phyloP scores from a whole-genome alignment of 306 rosid species.

The Cicer chorassanicum region DNA sequence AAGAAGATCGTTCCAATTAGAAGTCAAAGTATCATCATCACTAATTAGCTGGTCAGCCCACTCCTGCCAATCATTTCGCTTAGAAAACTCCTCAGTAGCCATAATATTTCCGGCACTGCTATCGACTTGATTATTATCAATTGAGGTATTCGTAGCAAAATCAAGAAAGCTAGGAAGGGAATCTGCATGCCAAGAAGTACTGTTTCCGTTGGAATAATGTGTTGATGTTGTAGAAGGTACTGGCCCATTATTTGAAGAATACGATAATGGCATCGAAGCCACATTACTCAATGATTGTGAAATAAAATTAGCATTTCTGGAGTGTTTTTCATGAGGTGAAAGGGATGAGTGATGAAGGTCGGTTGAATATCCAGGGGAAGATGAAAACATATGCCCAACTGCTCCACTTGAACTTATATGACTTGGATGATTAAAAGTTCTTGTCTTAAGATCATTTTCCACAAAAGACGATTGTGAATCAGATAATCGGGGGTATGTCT shows the following conservation, averaged over 20 bases:
- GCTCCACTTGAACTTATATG: constrained; percentile 68
- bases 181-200: constrained; percentile 75
- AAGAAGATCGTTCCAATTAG: constrained; percentile 89
- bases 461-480: constrained; percentile 66
- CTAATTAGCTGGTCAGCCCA: constrained; percentile 95
- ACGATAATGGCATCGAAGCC: constrained; percentile 58
- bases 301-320: constrained; percentile 63
- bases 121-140: constrained; percentile 69
- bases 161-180: constrained; percentile 76
- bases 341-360: constrained; percentile 83
- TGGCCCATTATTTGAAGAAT: constrained; percentile 63
- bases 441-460: constrained; percentile 64
- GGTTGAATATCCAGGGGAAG: constrained; percentile 81
- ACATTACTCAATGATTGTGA: constrained; percentile 58
- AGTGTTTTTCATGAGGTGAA: constrained; percentile 66
- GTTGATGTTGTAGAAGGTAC: constrained; percentile 58
- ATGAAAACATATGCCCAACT: constrained; percentile 85
- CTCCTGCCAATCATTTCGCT: constrained; percentile 82
- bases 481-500: constrained; percentile 69
- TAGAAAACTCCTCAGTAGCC: constrained; percentile 72
- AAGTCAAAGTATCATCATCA: constrained; percentile 78
- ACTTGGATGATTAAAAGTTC: constrained; percentile 62
- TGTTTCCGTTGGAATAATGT: constrained; percentile 65
- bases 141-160: constrained; percentile 65
- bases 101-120: constrained; percentile 66